A percentile compares a stretch with the other conserved stretches of the same genome.
phyloP scores from a whole-genome alignment of 345 rosid genomes.

The Carallia pectinifolia region DNA sequence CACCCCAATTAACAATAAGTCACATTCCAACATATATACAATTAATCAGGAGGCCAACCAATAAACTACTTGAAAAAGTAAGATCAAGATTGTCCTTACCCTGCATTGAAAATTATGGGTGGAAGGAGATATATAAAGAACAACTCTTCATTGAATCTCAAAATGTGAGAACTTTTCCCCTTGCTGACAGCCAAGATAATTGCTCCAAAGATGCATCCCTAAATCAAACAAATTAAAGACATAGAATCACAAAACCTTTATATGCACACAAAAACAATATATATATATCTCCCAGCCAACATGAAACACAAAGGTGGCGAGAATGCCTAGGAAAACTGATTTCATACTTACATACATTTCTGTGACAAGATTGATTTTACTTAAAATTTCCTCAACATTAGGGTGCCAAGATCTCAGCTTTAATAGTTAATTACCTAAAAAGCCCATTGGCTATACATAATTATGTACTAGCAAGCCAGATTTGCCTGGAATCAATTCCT shows the following conservation, averaged over 20 bases:
- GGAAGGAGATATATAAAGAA: constrained; percentile 97
- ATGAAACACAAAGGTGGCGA: no score
- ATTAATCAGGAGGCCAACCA: not conserved
- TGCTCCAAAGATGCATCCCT: constrained; percentile 68
- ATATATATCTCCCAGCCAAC: no score
- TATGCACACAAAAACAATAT: no score
- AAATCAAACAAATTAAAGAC: constrained; percentile 4
- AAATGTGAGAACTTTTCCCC: constrained; percentile 74
- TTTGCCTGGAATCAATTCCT: no score
- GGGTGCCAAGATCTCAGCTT: no score
- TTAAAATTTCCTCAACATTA: no score
- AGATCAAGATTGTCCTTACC: constrained; percentile 40
- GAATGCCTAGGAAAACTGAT: no score
- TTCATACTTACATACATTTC: no score
- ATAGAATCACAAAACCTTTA: not conserved
- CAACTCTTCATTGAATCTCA: constrained; percentile 70
- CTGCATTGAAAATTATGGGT: constrained; percentile 93
- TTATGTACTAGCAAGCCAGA: no score
- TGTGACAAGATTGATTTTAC: no score
- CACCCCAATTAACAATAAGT: not conserved
- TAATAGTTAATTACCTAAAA: no score
- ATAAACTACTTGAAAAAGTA: not conserved
- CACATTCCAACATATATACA: not conserved
- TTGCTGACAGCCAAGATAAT: constrained; percentile 58
- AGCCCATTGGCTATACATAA: no score